Percentiles rank a stretch among this genome's conserved stretches.
These are phyloP conservation scores for Tolypocladium paradoxum DNA, from an alignment of 2,329 filamentous ascomycete genomes.

Conservation along the genomic window DNA sequence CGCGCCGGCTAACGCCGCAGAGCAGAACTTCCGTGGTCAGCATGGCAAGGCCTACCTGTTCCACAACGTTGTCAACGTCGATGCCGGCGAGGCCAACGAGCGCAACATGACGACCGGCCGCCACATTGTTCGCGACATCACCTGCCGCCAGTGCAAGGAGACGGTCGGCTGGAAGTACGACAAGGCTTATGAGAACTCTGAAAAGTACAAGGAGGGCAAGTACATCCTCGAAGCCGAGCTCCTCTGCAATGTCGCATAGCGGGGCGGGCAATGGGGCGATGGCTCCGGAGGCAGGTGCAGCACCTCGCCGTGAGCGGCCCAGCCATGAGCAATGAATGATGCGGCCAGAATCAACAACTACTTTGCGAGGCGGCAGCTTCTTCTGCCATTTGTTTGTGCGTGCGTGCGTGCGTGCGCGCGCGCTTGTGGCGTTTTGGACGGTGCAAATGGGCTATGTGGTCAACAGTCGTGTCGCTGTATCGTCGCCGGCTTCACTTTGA, in stretches of 20 bases:
- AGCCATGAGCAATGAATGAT: neutral
- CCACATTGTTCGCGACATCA: conserved; percentile 89
- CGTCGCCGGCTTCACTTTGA: neutral
- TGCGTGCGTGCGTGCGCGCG: neutral
- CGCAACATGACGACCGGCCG: conserved; percentile 96
- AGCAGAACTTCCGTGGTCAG: conserved; percentile 91
- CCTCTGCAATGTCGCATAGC: conserved; percentile 59
- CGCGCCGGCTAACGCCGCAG: neutral
- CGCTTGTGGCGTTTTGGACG: neutral
- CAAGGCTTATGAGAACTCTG: conserved; percentile 80
- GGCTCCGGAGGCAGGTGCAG: neutral
- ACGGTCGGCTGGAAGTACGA: conserved; percentile 98
- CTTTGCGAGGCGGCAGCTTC: neutral
- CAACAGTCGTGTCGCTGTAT: neutral
- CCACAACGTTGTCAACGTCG: conserved; percentile 86
- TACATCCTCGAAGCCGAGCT: conserved; percentile 92
- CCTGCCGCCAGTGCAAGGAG: conserved; percentile 81
- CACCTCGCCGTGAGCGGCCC: neutral
- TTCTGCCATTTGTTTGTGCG: neutral
- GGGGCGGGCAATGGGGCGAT: neutral
- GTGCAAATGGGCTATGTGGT: neutral
- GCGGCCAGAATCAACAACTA: neutral
- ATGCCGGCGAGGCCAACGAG: conserved; percentile 73
- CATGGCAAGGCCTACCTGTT: conserved; percentile 98
- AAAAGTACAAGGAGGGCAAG: conserved; percentile 99